Conservation (phyloP, 2,329 filamentous ascomycete genomes). For the Helotiales sp. region DNA sequence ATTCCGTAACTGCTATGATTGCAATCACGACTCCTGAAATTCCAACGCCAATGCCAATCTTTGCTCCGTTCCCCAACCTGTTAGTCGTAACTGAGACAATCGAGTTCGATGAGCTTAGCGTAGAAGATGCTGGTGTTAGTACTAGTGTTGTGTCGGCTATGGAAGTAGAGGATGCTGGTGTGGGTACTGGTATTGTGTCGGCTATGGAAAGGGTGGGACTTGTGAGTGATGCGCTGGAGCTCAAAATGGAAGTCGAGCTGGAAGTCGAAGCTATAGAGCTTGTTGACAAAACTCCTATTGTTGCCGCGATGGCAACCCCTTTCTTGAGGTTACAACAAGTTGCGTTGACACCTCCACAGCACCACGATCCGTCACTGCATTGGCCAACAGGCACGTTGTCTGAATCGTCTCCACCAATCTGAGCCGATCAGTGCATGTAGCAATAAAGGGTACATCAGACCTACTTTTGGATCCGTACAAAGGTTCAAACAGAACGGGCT, state of each 20-base stretch:
- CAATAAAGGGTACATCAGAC: not conserved
- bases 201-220: not conserved
- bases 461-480: constrained; percentile 1
- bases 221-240: not conserved
- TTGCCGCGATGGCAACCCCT: constrained; percentile 12
- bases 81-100: not conserved
- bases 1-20: constrained; percentile 1
- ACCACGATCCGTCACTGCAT: constrained; percentile 14
- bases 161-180: not conserved
- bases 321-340: constrained; percentile 12
- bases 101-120: not conserved
- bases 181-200: too few species aligned
- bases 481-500: constrained; percentile 13
- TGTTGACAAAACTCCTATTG: constrained; percentile 4
- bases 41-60: constrained; percentile 14
- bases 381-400: constrained; percentile 8
- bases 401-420: constrained; percentile 5
- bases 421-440: not conserved
- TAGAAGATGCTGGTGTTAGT: not conserved
- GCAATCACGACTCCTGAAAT: constrained; percentile 9
- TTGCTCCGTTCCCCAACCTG: constrained; percentile 3
- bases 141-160: too few species aligned
- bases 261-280: not conserved
- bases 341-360: constrained; percentile 14
- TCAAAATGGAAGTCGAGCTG: not conserved